phyloP scores from a whole-genome alignment of 2,329 filamentous ascomycete genomes.

The Penicillium sp. region DNA sequence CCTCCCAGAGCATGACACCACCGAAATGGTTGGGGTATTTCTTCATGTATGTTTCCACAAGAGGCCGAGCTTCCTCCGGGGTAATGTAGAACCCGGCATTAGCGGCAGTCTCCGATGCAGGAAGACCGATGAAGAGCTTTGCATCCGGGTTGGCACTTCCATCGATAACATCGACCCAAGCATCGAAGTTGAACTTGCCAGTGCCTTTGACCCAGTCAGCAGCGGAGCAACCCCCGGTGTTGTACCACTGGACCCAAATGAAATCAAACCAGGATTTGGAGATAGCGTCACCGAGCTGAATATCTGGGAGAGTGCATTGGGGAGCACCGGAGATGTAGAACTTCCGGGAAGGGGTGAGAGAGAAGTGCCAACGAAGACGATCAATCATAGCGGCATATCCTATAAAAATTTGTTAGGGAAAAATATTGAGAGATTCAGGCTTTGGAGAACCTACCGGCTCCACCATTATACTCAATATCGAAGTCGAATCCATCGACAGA shows the following conservation, averaged over 20 bases:
- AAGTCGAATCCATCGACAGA: conserved; percentile 55
- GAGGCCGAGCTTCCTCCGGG: conserved; percentile 45
- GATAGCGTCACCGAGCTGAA: conserved; percentile 49
- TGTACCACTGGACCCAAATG: conserved; percentile 58
- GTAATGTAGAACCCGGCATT: conserved; percentile 47
- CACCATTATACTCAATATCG: conserved; percentile 43
- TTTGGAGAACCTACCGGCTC: conserved; percentile 26
- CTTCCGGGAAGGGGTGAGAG: conserved; percentile 29
- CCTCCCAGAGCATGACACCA: conserved; percentile 62
- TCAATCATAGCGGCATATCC: conserved; percentile 52
- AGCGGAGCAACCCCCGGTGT: conserved; percentile 53
- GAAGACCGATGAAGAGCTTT: conserved; percentile 57
- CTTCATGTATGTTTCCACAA: conserved; percentile 47
- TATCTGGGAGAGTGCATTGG: conserved; percentile 53
- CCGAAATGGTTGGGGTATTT: conserved; percentile 50
- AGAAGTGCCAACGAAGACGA: conserved; percentile 46
- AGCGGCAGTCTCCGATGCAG: conserved; percentile 35
- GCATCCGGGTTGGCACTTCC: conserved; percentile 42
- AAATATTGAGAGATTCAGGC: too few species aligned
- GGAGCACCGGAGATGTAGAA: conserved; percentile 56
- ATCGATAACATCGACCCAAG: conserved; percentile 46
- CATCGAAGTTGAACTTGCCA: conserved; percentile 47
- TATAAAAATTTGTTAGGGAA: conserved; percentile 10
- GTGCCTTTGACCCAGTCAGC: conserved; percentile 40
- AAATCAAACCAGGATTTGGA: conserved; percentile 50